Conservation (phyloP, 1,284 basidiomycete species). For the Malassezia caprae region DNA sequence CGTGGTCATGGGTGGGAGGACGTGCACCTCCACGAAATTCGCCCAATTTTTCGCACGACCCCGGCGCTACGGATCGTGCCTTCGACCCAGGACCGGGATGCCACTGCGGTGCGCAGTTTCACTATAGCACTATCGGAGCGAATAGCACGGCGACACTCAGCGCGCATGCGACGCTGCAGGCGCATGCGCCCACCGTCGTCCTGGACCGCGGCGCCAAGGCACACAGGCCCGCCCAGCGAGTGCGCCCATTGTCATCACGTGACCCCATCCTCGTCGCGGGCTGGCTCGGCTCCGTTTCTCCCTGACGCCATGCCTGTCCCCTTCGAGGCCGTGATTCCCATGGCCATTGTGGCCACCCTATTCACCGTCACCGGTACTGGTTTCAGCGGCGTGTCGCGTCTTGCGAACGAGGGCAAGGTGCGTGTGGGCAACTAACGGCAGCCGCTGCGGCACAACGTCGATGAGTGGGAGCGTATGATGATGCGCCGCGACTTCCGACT, state of each 20-base stretch:
- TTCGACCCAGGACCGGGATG: no score
- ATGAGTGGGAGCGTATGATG: constrained; percentile 48
- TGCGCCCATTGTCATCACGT: no score
- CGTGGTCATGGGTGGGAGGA: background rate
- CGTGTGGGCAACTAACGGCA: constrained; percentile 13
- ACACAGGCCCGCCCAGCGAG: no score
- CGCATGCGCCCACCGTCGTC: no score
- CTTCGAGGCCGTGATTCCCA: constrained; percentile 45
- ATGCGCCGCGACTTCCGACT: constrained; percentile 45
- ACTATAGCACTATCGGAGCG: no score
- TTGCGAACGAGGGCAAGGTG: constrained; percentile 47
- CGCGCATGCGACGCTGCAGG: no score
- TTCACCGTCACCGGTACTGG: constrained; percentile 47
- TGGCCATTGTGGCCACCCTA: constrained; percentile 46
- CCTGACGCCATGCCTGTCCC: constrained; percentile 44
- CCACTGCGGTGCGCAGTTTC: no score
- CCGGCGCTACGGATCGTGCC: background rate
- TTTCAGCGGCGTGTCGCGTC: constrained; percentile 35
- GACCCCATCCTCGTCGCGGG: background rate
- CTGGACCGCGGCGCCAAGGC: no score
- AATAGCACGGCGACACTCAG: no score
- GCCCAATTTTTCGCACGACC: background rate
- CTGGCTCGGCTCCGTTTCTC: background rate
- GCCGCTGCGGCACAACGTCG: constrained; percentile 42
- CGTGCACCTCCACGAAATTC: constrained; percentile 1